Evolutionary conservation across 805 yeast species (phyloP).

Genomic region (Cyberlindnera suaveolens): DNA sequence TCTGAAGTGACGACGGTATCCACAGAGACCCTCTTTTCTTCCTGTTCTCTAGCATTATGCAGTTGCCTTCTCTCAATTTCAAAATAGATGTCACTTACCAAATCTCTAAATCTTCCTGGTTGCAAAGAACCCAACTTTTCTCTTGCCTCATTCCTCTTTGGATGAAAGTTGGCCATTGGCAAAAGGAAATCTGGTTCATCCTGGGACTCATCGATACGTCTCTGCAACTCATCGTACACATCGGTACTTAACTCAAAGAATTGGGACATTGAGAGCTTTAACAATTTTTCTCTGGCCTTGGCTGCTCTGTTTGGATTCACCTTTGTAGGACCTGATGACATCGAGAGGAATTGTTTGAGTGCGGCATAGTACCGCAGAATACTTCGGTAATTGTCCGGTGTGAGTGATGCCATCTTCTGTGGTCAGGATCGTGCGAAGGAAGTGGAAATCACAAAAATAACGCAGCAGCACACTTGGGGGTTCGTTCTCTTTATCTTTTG

Average conservation of each 20-base stretch:
- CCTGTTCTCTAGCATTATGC: conserved; percentile 22
- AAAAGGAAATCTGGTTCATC: conserved; percentile 57
- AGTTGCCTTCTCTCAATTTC: conserved; percentile 79
- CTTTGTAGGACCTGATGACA: conserved; percentile 17
- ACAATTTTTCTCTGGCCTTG: conserved; percentile 79
- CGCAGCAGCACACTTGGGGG: too few relatives aligned
- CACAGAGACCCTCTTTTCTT: conserved; percentile 1
- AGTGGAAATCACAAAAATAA: not conserved
- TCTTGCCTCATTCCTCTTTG: conserved; percentile 93
- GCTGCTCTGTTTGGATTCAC: conserved; percentile 49
- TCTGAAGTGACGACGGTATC: conserved; percentile 1
- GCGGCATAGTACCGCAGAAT: conserved; percentile 18
- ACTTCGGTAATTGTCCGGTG: conserved; percentile 11
- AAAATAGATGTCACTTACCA: conserved; percentile 80
- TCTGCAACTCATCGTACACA: conserved; percentile 84
- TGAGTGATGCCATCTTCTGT: conserved; percentile 13
- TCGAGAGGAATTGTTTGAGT: conserved; percentile 20
- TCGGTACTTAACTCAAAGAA: conserved; percentile 89
- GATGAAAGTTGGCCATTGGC: conserved; percentile 74
- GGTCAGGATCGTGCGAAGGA: not conserved
- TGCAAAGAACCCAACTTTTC: conserved; percentile 85
- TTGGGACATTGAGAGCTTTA: conserved; percentile 75
- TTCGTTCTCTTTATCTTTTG: too few relatives aligned
- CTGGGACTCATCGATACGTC: conserved; percentile 61
- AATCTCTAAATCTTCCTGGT: conserved; percentile 74